These are phyloP conservation scores for Pythium vanterpoolii DNA, from an alignment of 352 stramenopile genomes.

Conservation along the genomic window DNA sequence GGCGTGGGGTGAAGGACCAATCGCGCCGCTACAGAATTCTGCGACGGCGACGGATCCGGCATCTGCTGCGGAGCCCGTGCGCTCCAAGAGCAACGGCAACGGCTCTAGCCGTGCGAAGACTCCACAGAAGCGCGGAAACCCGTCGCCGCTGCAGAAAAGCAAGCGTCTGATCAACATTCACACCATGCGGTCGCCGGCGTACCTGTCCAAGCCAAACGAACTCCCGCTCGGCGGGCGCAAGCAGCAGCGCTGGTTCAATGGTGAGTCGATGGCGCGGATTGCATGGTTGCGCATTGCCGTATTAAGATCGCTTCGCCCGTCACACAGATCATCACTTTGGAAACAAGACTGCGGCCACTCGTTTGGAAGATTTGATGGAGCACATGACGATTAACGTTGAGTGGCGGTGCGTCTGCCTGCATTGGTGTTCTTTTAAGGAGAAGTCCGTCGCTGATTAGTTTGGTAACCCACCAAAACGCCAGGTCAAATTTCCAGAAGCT, in stretches of 20 bases:
- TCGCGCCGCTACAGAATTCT: slow-evolving; percentile 50
- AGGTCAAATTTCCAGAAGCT: slow-evolving; percentile 87
- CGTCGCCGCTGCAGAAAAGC: slow-evolving; percentile 51
- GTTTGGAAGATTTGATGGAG: slow-evolving; percentile 83
- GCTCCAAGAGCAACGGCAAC: slow-evolving; percentile 57
- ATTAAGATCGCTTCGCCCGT: background rate
- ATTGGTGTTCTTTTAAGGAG: background rate
- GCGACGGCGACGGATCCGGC: slow-evolving; percentile 8
- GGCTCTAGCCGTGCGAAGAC: slow-evolving; percentile 61
- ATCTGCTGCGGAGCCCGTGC: slow-evolving; percentile 18
- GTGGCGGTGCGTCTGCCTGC: slow-evolving; percentile 45
- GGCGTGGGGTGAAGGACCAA: slow-evolving; percentile 72
- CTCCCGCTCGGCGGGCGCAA: slow-evolving; percentile 63
- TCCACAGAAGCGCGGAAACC: slow-evolving; percentile 54
- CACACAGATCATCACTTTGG: slow-evolving; percentile 77
- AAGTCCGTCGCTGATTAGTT: too few species aligned
- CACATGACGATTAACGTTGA: slow-evolving; percentile 87
- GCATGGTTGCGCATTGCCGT: background rate
- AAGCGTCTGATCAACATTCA: slow-evolving; percentile 83
- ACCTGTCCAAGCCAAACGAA: slow-evolving; percentile 66
- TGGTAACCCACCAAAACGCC: background rate
- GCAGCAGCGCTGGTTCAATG: slow-evolving; percentile 85
- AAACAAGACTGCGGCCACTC: slow-evolving; percentile 63
- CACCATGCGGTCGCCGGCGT: slow-evolving; percentile 59
- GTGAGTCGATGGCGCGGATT: slow-evolving; percentile 22